These are phyloP conservation scores for Pleoardoris graminearum DNA, from an alignment of 2,329 filamentous ascomycete species.

Conservation along the genomic window DNA sequence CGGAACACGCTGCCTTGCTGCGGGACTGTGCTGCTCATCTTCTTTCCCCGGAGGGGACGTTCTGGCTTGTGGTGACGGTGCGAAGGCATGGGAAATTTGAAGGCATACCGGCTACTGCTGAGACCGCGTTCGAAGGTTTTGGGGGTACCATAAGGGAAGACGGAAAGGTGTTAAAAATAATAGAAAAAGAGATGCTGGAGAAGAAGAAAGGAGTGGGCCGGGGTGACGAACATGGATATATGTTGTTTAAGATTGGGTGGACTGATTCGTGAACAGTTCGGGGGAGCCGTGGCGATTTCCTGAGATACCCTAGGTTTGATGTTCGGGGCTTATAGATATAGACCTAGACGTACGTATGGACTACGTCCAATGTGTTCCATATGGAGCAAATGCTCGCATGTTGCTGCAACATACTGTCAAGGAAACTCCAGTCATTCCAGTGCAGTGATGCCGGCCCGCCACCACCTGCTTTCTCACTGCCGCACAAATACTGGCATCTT, in stretches of 20 bases:
- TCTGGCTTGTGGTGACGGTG: conserved; percentile 43
- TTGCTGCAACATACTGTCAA: no score
- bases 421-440: no score
- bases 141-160: conserved; percentile 17
- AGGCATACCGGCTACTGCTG: conserved; percentile 41
- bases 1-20: conserved; percentile 40
- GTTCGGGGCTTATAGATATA: conserved; percentile 4
- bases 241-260: conserved; percentile 41
- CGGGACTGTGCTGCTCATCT: conserved; percentile 40
- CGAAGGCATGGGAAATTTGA: conserved; percentile 41
- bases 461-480: background rate
- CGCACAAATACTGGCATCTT: conserved; percentile 54
- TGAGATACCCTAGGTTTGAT: conserved; percentile 3
- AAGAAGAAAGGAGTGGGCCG: conserved; percentile 39
- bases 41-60: conserved; percentile 26
- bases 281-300: background rate
- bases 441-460: background rate
- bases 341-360: background rate
- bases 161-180: conserved; percentile 28
- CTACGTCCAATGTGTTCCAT: no score
- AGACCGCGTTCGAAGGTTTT: conserved; percentile 31
- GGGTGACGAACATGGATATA: conserved; percentile 42
- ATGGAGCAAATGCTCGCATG: no score
- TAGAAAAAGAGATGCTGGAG: conserved; percentile 27
- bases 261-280: background rate